Evolutionary conservation across 2,329 filamentous ascomycete genomes (phyloP).

Genomic region (Chaetomium globosum): DNA sequence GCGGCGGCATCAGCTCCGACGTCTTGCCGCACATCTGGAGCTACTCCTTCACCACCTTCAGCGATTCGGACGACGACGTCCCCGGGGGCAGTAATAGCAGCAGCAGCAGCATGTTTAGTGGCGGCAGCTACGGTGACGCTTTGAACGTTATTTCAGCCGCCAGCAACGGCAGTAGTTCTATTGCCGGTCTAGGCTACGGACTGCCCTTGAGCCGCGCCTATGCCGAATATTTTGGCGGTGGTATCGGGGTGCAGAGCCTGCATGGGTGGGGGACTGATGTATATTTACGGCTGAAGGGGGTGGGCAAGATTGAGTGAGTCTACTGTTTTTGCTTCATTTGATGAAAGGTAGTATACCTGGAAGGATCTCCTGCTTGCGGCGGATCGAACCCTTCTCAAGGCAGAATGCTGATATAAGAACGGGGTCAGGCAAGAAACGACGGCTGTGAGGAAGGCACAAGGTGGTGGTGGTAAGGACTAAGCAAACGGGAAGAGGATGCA

Average conservation of each 20-base stretch:
- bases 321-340: neutral
- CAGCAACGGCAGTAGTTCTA: conserved; percentile 74
- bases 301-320: conserved; percentile 55
- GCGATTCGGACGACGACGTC: conserved; percentile 59
- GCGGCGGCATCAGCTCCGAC: conserved; percentile 85
- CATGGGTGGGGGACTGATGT: conserved; percentile 87
- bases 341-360: neutral
- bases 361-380: neutral
- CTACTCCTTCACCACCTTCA: conserved; percentile 96
- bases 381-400: neutral
- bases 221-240: conserved; percentile 96
- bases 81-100: conserved; percentile 40
- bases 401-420: neutral
- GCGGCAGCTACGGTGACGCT: conserved; percentile 54
- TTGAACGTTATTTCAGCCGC: conserved; percentile 74
- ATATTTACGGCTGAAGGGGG: conserved; percentile 65
- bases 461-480: neutral
- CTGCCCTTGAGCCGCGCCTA: conserved; percentile 89
- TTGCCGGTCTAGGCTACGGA: conserved; percentile 92
- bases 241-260: conserved; percentile 90
- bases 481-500: neutral
- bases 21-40: conserved; percentile 89
- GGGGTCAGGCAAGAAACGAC: neutral
- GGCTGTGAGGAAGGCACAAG: neutral
- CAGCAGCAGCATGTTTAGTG: neutral